phyloP scores from a whole-genome alignment of 257 asterid genomes.

The Solanum acaule region DNA sequence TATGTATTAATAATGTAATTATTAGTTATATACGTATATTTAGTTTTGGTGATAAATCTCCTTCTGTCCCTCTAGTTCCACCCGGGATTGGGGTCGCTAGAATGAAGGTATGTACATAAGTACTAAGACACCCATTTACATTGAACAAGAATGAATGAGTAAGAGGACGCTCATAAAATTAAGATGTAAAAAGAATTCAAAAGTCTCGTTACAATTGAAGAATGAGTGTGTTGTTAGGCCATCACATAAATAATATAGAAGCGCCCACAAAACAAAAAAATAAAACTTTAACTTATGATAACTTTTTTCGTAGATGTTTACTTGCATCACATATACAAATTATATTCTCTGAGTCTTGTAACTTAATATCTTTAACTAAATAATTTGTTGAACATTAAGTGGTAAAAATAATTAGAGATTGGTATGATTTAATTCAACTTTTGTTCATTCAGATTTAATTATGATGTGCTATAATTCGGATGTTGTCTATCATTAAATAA shows the following conservation, averaged over 20 bases:
- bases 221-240: neutral
- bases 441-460: neutral
- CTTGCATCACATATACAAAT: too few relatives aligned
- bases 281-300: too few relatives aligned
- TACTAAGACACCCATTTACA: too few relatives aligned
- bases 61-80: too few relatives aligned
- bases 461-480: neutral
- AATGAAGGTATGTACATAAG: too few relatives aligned
- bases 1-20: too few relatives aligned
- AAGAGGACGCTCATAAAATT: neutral
- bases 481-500: neutral
- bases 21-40: too few relatives aligned
- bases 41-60: too few relatives aligned
- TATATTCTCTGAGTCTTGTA: neutral
- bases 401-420: neutral
- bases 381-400: neutral
- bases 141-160: neutral
- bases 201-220: neutral
- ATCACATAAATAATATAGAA: neutral
- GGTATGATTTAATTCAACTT: neutral
- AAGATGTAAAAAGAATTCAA: neutral
- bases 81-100: too few relatives aligned
- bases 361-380: neutral
- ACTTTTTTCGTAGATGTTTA: too few relatives aligned
- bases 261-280: neutral